phyloP scores from a whole-genome alignment of 176 grass and related monocot species.

The Dactylis glomerata region DNA sequence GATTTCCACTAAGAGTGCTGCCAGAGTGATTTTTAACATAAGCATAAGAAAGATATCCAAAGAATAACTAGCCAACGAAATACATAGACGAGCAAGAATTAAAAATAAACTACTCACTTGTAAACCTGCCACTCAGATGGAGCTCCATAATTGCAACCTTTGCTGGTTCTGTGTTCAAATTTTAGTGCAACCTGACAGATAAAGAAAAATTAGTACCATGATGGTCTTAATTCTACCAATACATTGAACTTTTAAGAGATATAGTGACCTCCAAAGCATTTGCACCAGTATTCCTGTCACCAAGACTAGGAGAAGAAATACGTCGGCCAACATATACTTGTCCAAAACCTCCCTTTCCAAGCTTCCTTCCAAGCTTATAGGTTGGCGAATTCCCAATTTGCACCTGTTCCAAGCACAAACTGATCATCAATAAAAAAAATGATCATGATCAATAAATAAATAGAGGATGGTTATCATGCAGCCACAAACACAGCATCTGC shows the following conservation, averaged over 20 bases:
- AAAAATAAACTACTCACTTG: slow-evolving; percentile 52
- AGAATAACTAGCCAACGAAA: slow-evolving; percentile 13
- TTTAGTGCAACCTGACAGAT: slow-evolving; percentile 78
- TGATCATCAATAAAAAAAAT: not conserved
- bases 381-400: slow-evolving; percentile 76
- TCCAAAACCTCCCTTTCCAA: slow-evolving; percentile 98
- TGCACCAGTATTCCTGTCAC: slow-evolving; percentile 54
- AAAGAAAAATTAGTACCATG: slow-evolving; percentile 15
- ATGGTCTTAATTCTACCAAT: slow-evolving; percentile 22
- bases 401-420: slow-evolving; percentile 50
- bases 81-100: not conserved
- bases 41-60: slow-evolving; percentile 3
- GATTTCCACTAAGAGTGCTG: slow-evolving; percentile 93
- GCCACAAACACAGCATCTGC: not conserved
- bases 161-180: slow-evolving; percentile 92
- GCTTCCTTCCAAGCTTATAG: slow-evolving; percentile 88
- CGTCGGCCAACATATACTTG: slow-evolving; percentile 86
- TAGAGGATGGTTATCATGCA: not conserved
- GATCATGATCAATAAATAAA: not conserved
- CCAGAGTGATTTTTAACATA: slow-evolving; percentile 25
- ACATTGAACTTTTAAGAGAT: slow-evolving; percentile 21
- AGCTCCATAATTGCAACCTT: slow-evolving; percentile 87
- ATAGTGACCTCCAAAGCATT: slow-evolving; percentile 76
- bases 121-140: slow-evolving; percentile 98
- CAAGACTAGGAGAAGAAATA: slow-evolving; percentile 49